Evolutionary conservation across 176 grass and related monocot species (phyloP).

Genomic region (Paspalum vaginatum): DNA sequence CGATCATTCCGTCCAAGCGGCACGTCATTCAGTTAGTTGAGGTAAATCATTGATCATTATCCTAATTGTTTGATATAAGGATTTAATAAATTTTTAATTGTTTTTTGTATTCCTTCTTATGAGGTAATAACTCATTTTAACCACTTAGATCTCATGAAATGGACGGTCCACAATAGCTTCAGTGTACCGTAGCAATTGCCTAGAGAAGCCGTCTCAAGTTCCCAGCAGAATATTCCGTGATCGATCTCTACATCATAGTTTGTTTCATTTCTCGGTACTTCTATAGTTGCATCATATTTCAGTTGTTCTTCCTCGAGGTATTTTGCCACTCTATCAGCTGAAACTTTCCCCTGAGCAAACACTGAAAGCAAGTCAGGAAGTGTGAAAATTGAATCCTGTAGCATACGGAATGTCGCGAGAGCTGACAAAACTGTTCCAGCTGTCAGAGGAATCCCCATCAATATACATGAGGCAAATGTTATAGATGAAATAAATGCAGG

Average conservation of each 20-base stretch:
- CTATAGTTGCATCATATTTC: conserved; percentile 59
- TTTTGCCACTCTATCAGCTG: conserved; percentile 72
- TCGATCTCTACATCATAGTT: conserved; percentile 65
- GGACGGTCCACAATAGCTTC: too few species aligned
- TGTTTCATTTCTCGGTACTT: conserved; percentile 55
- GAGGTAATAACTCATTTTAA: too few species aligned
- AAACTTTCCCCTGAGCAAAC: conserved; percentile 91
- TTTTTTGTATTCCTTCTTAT: too few species aligned
- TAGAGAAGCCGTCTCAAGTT: conserved; percentile 52
- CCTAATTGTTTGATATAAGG: too few species aligned
- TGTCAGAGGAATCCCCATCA: conserved; percentile 78
- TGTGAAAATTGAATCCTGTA: conserved; percentile 87
- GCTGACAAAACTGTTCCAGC: conserved; percentile 86
- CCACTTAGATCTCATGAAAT: too few species aligned
- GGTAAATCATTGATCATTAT: too few species aligned
- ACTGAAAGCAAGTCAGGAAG: conserved; percentile 88
- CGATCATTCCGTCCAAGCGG: too few species aligned
- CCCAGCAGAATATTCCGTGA: conserved; percentile 77
- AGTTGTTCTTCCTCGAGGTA: conserved; percentile 91
- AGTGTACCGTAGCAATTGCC: too few species aligned
- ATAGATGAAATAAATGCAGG: conserved; percentile 83
- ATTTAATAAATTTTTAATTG: too few species aligned
- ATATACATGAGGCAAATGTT: conserved; percentile 83
- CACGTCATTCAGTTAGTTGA: too few species aligned
- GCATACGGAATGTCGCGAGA: conserved; percentile 92